A percentile compares a stretch with the other conserved stretches of the same genome.
These are phyloP conservation scores for Albophoma yamanashiensis DNA, from an alignment of 2,329 filamentous ascomycete species.

Conservation along the genomic window DNA sequence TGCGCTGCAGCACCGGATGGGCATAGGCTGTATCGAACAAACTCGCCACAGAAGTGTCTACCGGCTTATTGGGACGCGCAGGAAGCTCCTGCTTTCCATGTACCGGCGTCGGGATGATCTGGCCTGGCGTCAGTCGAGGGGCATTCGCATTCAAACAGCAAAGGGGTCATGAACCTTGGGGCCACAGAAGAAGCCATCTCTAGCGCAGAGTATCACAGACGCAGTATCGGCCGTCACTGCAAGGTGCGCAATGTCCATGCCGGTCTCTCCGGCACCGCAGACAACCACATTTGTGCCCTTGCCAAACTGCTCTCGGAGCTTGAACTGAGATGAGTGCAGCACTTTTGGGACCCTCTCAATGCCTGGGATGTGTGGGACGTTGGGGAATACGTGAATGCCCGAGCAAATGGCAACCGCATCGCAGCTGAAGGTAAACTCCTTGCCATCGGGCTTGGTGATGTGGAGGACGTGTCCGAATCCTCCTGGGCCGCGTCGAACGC, in stretches of 20 bases:
- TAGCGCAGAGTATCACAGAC: constrained; percentile 31
- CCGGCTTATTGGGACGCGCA: constrained; percentile 27
- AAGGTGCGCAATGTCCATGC: constrained; percentile 32
- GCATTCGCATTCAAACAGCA: not conserved
- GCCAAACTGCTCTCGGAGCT: constrained; percentile 30
- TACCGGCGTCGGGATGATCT: constrained; percentile 16
- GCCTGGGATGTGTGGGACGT: constrained; percentile 26
- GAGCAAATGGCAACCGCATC: constrained; percentile 36
- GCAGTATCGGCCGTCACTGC: constrained; percentile 30
- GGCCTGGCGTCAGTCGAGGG: not conserved
- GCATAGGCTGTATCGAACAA: constrained; percentile 41
- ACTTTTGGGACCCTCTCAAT: constrained; percentile 23
- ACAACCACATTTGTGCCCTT: constrained; percentile 27
- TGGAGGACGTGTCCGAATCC: constrained; percentile 7
- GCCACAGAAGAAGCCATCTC: constrained; percentile 33
- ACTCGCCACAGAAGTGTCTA: constrained; percentile 34
- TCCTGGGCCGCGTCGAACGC: constrained; percentile 9
- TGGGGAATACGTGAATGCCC: constrained; percentile 30
- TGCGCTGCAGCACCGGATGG: constrained; percentile 33
- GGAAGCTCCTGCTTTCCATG: not conserved
- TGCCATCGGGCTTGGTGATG: not conserved
- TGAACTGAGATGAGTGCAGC: constrained; percentile 32
- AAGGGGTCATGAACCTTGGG: constrained; percentile 24
- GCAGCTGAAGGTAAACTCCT: constrained; percentile 19
- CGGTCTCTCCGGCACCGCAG: constrained; percentile 34